Evolutionary conservation across 495 filamentous ascomycete species (phyloP).

Genomic region (Penicillium manginii): DNA sequence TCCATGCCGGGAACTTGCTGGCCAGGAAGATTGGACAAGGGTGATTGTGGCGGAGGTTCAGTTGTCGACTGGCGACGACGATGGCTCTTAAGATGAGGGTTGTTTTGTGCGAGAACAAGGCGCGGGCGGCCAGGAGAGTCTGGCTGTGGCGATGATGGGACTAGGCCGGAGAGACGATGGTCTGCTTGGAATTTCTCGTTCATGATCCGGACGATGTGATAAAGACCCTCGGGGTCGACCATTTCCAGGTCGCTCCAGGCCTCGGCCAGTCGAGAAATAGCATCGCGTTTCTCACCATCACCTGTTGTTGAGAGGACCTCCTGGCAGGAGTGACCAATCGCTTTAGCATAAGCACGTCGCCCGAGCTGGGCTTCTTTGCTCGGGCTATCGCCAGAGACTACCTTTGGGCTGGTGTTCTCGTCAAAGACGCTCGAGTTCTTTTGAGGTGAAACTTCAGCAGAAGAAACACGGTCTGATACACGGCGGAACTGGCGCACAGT

Average conservation of each 20-base stretch:
- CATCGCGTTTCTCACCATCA: conserved; percentile 74
- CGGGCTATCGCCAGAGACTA: conserved; percentile 31
- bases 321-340: conserved; percentile 77
- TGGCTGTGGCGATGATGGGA: conserved; percentile 47
- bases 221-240: conserved; percentile 88
- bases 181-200: conserved; percentile 64
- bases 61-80: conserved; percentile 65
- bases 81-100: conserved; percentile 82
- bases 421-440: conserved; percentile 40
- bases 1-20: conserved; percentile 77
- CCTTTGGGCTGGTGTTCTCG: conserved; percentile 51
- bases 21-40: conserved; percentile 46
- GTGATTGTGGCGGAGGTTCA: conserved; percentile 37
- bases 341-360: conserved; percentile 75
- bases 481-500: conserved; percentile 89
- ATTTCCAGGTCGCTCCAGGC: conserved; percentile 84
- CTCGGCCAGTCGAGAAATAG: conserved; percentile 75
- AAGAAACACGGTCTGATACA: conserved; percentile 69
- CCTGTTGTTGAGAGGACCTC: conserved; percentile 82
- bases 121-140: conserved; percentile 59
- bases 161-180: conserved; percentile 52
- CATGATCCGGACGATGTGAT: conserved; percentile 75
- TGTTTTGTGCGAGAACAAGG: conserved; percentile 77
- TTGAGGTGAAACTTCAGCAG: conserved; percentile 36
- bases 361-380: conserved; percentile 84